Evolutionary conservation across 148 eudicot species (phyloP), one percentile per base, ranked within the genome.

Genomic region (Diospyros lotus): DNA sequence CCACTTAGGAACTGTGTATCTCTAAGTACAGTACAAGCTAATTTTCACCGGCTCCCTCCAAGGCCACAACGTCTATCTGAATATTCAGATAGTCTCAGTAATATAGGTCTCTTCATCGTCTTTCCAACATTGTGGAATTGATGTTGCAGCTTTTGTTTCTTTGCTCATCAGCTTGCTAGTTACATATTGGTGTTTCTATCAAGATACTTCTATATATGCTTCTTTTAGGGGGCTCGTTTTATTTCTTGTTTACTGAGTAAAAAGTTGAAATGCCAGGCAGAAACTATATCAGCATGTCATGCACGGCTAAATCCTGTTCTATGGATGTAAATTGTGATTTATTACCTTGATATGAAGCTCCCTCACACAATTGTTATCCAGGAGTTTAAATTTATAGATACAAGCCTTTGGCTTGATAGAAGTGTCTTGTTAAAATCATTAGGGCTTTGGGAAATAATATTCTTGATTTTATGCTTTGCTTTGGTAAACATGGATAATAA

Each of bases 11-110:
- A 90, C 77, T 93, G 99, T 81, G 18, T 95, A 59, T 75, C 78
- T 55, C 54, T 77, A 73, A 83, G 73, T 69, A 60, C 67, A 66
- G 76, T 74, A 69, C 80, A 60, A 69, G 76, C 84, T 45, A 69
- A 78, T 78, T 74, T 76, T 48, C 67, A 73, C 59, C 86, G 79
- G 78, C 91, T 88, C 71, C 93, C 96, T 79, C 93, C 93, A 40
- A 85, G 68, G 66, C 94, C 97, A 69, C 91, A 90, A 64, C 99
- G 99, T 71, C 89, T 87, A 69, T 95, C 97, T 8, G 90, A 88
- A 70, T 95, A 89, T 84, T 84, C 91, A 45, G 82, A 81, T 46
- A 85, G 82, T 80, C 91, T 95, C 43, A 76, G 68, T 72, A 75
- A 70, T 80, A 77, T 88, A 79, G 99, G 99, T 93, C 73, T 73